Evolutionary conservation across 1,284 basidiomycete species (phyloP), one percentile per base, ranked within the genome.

Genomic region (Cryptococcus sp.): DNA sequence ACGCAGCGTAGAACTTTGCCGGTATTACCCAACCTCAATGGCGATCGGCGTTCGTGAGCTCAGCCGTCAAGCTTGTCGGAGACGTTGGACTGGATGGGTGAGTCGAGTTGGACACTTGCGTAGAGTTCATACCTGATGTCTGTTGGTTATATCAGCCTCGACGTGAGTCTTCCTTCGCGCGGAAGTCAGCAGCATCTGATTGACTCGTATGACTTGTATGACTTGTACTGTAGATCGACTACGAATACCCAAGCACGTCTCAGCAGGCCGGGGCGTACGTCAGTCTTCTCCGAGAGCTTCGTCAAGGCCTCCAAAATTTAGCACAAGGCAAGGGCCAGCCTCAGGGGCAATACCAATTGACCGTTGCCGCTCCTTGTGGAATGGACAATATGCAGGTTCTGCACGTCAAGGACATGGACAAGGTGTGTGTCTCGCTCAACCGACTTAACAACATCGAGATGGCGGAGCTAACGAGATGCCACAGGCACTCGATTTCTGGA

Each of bases 21-120:
- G 63, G 65, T 25, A 75, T 94, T 49, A 80, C 87, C 49, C 86
- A 66, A 83, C 83, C 44, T 72, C 81, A 56, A 48, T 85, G 44
- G 69, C 85, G 90, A 16, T 78, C 82, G 11, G 85, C 78, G 5
- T 97, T 96, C 69, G 89, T 92, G 44, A 73, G 77, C 40, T 84
- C 81, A 48, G 87, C 88, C 0, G 84, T 94, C 39, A 81, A 83
- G 55, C 73, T 93, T 8, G 82, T 95, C 39, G 87, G 93, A 70
- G 87, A 95, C 74, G 89, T 91, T 59, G 93, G 91, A 0, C 84
- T 97, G 41, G 93, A 95, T 65, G 93, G 93, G 87, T 87, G 66
- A 61, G 85, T 73, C n/a, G 5, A 11, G 22, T 5, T n/a, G 20
- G 19, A 7, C 17, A 25, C 45, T 34, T 48, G 6, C 17, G 17